Evolutionary conservation across 1,284 basidiomycete genomes (phyloP), one percentile per base, ranked within the genome.

Genomic region (Rhodotorula sp.): DNA sequence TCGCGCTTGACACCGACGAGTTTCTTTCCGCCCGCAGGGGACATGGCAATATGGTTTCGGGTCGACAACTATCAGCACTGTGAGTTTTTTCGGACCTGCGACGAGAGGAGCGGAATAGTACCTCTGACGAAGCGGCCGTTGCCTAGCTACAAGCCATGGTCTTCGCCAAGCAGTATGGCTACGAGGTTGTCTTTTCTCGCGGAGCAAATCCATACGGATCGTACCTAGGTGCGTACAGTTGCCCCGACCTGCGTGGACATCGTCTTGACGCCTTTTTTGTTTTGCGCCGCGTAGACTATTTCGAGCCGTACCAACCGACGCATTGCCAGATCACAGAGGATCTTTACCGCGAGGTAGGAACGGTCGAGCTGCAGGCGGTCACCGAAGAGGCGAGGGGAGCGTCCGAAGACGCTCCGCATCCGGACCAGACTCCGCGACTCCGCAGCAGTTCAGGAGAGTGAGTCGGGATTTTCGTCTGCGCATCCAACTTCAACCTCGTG

Each of bases 31-130:
- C 26, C 4, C 18, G 26, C 56, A 70, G 68, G n/a, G 18, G 1
- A 48, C 51, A 7, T 66, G 63, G 45, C n/a, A 26, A 24, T 70
- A 48, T n/a, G 68, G 68, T 18, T 70, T 62, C 33, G 68, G 68
- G 2, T 60, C 57, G 33, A 66, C 61, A 0, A 53, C 61, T 2
- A 55, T 62, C 7, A 63, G 61, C 15, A n/a, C 63, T 14, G 56
- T 70, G 26, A 44, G 62, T 46, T 29, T 46, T 2, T 8, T 26
- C 14, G 33, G 29, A 24, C 2, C 64, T 55, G 4, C 51, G 37
- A 42, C 37, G 6, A 3, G 20, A 18, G 46, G 4, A 24, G 48
- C 6, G 48, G 20, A 20, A 24, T 37, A 24, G 22, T 29, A 33
- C 48, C 48, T 49, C 48, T 20, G 48, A 24, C 48, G 18, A 24